Evolutionary conservation across 352 stramenopile species (phyloP).

Genomic region (Globisporangium okanoganense): DNA sequence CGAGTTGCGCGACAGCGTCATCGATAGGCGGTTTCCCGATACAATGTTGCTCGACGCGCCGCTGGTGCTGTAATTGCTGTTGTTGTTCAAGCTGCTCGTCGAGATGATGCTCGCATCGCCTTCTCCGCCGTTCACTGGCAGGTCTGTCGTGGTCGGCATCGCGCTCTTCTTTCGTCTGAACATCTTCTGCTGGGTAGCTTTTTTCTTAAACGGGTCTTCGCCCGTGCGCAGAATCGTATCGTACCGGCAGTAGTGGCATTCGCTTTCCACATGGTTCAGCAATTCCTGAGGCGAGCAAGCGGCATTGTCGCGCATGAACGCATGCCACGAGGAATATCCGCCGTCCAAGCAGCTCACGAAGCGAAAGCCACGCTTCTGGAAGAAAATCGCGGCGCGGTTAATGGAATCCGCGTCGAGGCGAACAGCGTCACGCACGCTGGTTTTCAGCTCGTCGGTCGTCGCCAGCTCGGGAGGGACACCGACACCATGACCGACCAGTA

Average conservation of each 20-base stretch:
- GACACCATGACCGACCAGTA: slow-evolving; percentile 71
- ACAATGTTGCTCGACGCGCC: slow-evolving; percentile 17
- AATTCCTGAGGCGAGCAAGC: slow-evolving; percentile 58
- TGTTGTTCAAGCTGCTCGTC: slow-evolving; percentile 36
- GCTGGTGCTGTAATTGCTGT: slow-evolving; percentile 22
- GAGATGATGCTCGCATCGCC: slow-evolving; percentile 69
- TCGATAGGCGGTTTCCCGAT: slow-evolving; percentile 29
- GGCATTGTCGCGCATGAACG: slow-evolving; percentile 72
- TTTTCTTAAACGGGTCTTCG: slow-evolving; percentile 56
- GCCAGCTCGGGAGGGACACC: slow-evolving; percentile 56
- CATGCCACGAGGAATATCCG: slow-evolving; percentile 78
- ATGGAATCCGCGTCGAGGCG: slow-evolving; percentile 60
- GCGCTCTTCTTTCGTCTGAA: slow-evolving; percentile 53
- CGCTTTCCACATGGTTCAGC: slow-evolving; percentile 55
- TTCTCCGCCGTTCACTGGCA: slow-evolving; percentile 70
- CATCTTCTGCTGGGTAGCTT: slow-evolving; percentile 32
- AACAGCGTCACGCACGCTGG: slow-evolving; percentile 70
- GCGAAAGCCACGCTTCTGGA: slow-evolving; percentile 81
- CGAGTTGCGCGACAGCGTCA: slow-evolving; percentile 46
- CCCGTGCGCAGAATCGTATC: slow-evolving; percentile 69
- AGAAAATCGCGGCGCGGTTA: slow-evolving; percentile 75
- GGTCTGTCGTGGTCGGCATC: slow-evolving; percentile 66
- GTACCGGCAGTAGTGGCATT: slow-evolving; percentile 80
- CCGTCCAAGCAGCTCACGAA: slow-evolving; percentile 76
- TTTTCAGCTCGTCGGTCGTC: slow-evolving; percentile 64